Percentiles rank a stretch among this genome's conserved stretches.
Evolutionary conservation across 768 basidiomycete genomes (phyloP).

Genomic region (Mycena vulgaris): DNA sequence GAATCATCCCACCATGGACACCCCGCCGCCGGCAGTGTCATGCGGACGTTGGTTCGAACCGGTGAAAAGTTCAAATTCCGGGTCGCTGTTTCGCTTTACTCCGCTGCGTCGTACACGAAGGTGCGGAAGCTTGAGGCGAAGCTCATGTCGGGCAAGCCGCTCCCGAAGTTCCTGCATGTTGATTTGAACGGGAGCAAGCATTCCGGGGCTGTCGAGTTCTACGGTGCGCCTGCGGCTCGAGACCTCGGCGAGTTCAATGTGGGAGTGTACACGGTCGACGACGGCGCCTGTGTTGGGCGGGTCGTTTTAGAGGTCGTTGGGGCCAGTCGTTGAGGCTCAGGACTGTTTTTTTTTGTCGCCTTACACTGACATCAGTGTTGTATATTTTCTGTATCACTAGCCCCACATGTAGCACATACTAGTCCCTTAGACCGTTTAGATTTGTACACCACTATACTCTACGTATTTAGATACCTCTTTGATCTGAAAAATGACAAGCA

Average conservation of each 20-base stretch:
- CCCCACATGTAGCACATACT: slow-evolving; percentile 40
- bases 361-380: slow-evolving; percentile 28
- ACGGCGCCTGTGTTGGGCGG: slow-evolving; percentile 67
- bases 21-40: slow-evolving; percentile 49
- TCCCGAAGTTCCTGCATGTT: slow-evolving; percentile 71
- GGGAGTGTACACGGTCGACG: slow-evolving; percentile 68
- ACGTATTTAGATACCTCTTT: slow-evolving; percentile 5
- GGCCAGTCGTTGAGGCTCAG: slow-evolving; percentile 36
- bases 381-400: slow-evolving; percentile 34
- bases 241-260: slow-evolving; percentile 71
- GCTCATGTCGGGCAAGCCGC: slow-evolving; percentile 64
- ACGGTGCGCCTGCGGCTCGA: slow-evolving; percentile 63
- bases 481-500: too few species aligned
- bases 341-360: slow-evolving; percentile 15
- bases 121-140: slow-evolving; percentile 62
- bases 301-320: slow-evolving; percentile 71
- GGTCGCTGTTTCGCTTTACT: slow-evolving; percentile 57
- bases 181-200: slow-evolving; percentile 62
- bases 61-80: slow-evolving; percentile 75
- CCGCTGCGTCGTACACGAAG: slow-evolving; percentile 40
- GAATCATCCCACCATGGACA: slow-evolving; percentile 70
- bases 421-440: slow-evolving; percentile 15
- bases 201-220: slow-evolving; percentile 69
- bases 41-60: slow-evolving; percentile 66
- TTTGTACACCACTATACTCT: slow-evolving; percentile 36